Conservation (phyloP, 2,329 filamentous ascomycete genomes). For the Ascochyta clinopodiicola region DNA sequence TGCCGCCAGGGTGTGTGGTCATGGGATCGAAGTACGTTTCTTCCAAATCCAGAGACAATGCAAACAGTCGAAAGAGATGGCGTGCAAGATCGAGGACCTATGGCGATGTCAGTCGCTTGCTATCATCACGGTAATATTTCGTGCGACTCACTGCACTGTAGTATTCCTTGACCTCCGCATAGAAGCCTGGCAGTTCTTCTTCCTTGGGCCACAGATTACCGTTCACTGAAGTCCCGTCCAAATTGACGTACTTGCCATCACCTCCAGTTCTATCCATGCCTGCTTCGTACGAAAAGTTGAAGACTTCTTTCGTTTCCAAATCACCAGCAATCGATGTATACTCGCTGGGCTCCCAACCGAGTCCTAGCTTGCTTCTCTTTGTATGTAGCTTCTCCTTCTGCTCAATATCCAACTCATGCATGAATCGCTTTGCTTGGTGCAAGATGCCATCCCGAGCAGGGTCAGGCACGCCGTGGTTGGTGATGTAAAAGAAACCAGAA, state of each 20-base stretch:
- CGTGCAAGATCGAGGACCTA: conserved; percentile 48
- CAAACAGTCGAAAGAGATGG: conserved; percentile 52
- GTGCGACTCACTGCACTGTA: conserved; percentile 41
- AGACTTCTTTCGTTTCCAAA: conserved; percentile 51
- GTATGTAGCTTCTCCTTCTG: conserved; percentile 51
- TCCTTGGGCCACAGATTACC: conserved; percentile 51
- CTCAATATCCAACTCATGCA: conserved; percentile 37
- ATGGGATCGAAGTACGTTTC: conserved; percentile 51
- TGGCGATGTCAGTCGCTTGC: neutral
- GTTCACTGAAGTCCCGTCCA: conserved; percentile 48
- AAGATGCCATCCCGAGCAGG: conserved; percentile 41
- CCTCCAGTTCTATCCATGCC: conserved; percentile 49
- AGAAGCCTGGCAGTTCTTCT: conserved; percentile 50
- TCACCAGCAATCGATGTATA: conserved; percentile 51
- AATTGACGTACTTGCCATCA: conserved; percentile 51
- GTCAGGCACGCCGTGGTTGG: conserved; percentile 45
- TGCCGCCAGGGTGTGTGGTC: conserved; percentile 51
- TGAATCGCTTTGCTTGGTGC: conserved; percentile 47
- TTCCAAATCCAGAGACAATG: conserved; percentile 46
- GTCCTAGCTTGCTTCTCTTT: conserved; percentile 48
- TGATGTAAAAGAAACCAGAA: conserved; percentile 54
- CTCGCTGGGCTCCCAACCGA: conserved; percentile 52
- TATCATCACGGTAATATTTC: neutral
- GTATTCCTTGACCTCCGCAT: conserved; percentile 46
- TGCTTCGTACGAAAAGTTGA: conserved; percentile 53